phyloP scores from a whole-genome alignment of 2,329 filamentous ascomycete genomes.

The Venturia asperata region DNA sequence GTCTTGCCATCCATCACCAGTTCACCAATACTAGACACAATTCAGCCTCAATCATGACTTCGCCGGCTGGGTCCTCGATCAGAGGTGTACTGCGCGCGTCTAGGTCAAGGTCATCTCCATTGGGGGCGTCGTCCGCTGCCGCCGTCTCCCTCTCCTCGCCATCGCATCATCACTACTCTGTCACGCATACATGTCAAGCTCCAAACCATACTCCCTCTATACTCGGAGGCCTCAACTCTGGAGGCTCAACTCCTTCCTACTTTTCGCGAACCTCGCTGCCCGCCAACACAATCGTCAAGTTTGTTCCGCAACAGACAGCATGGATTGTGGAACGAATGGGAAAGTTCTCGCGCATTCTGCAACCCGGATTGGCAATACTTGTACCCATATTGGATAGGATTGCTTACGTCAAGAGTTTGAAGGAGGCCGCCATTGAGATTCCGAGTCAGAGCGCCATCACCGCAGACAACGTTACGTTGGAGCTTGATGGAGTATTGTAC shows the following conservation, averaged over 20 bases:
- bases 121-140: neutral
- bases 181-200: neutral
- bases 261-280: conserved; percentile 55
- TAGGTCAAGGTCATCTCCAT: neutral
- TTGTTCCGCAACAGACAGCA: conserved; percentile 98
- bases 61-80: neutral
- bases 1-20: neutral
- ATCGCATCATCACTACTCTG: neutral
- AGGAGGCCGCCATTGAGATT: conserved; percentile 94
- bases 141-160: neutral
- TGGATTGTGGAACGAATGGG: conserved; percentile 99
- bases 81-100: neutral
- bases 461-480: conserved; percentile 94
- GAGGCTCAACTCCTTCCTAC: conserved; percentile 24
- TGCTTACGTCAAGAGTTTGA: conserved; percentile 94
- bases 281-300: conserved; percentile 89
- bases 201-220: conserved; percentile 3
- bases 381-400: conserved; percentile 91
- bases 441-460: conserved; percentile 97
- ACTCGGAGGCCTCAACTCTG: neutral
- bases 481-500: conserved; percentile 91
- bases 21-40: neutral
- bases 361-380: conserved; percentile 83
- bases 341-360: conserved; percentile 86
- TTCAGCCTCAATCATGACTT: neutral